A percentile compares a stretch with the other conserved stretches of the same genome.
Evolutionary conservation across 148 eudicot genomes (phyloP).

Genomic region (Spergularia bocconei): DNA sequence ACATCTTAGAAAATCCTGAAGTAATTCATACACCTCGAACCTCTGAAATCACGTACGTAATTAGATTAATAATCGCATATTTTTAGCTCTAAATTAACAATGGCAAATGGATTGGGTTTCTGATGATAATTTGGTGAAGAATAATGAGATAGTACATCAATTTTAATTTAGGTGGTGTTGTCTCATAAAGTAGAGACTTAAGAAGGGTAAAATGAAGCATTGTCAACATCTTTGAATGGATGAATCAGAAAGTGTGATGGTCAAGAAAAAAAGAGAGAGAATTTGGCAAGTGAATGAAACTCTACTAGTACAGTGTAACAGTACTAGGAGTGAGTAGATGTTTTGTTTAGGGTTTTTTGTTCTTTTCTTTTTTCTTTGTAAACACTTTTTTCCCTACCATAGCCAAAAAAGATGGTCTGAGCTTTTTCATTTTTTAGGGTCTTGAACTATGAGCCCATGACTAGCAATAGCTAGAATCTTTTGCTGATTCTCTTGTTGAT

Average conservation of each 20-base stretch:
- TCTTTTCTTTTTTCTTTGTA: neutral
- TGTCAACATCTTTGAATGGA: conserved; percentile 16
- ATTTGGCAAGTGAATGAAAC: no score
- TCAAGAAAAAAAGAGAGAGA: neutral
- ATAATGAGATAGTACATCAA: no score
- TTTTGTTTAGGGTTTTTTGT: neutral
- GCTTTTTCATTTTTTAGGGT: conserved; percentile 12
- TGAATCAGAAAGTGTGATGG: conserved; percentile 2
- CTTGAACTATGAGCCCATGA: conserved; percentile 24
- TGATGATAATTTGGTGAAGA: no score
- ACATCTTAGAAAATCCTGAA: no score
- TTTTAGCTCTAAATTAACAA: no score
- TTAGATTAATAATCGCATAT: no score
- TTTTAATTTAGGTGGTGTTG: neutral
- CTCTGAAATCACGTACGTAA: no score
- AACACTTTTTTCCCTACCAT: no score
- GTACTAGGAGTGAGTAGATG: no score
- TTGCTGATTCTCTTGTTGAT: conserved; percentile 22
- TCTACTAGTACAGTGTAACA: no score
- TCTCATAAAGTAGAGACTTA: conserved; percentile 2
- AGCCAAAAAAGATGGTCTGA: neutral
- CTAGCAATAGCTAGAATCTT: neutral
- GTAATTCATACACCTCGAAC: no score
- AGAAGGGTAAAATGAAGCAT: conserved; percentile 17
- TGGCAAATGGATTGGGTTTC: no score